These are phyloP conservation scores for Didymella lethalis DNA, from an alignment of 2,329 filamentous ascomycete species.

Conservation along the genomic window DNA sequence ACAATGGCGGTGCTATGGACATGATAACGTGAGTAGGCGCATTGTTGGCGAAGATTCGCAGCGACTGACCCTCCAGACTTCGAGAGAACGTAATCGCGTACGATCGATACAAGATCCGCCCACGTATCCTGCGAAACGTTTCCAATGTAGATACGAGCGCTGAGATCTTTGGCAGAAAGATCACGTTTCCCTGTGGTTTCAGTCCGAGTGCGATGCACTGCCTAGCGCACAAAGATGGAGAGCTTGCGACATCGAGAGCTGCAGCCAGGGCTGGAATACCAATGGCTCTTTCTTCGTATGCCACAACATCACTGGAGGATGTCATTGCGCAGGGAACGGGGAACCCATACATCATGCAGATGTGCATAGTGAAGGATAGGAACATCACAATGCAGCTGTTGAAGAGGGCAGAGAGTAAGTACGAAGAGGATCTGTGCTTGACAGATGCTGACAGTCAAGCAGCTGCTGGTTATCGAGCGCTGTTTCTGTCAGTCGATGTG, in stretches of 20 bases:
- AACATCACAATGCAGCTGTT: conserved; percentile 53
- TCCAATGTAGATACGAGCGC: conserved; percentile 33
- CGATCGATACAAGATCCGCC: conserved; percentile 42
- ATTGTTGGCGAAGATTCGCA: neutral
- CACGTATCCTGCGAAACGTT: conserved; percentile 45
- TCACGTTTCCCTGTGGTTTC: conserved; percentile 49
- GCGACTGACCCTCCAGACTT: conserved; percentile 47
- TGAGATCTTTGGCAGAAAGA: conserved; percentile 45
- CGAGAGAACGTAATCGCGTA: conserved; percentile 46
- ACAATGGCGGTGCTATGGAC: conserved; percentile 27
- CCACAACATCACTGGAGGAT: conserved; percentile 67
- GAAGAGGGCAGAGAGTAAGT: conserved; percentile 54
- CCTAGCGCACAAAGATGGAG: conserved; percentile 70
- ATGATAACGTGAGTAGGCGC: conserved; percentile 20
- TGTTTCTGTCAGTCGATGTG: conserved; percentile 64
- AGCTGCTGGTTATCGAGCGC: conserved; percentile 56
- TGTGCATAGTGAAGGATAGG: conserved; percentile 62
- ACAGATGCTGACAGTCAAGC: neutral
- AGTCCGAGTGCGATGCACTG: conserved; percentile 70
- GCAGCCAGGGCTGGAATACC: conserved; percentile 67
- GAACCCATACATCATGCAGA: conserved; percentile 58
- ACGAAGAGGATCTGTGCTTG: conserved; percentile 6
- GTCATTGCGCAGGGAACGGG: conserved; percentile 61
- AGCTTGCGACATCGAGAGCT: conserved; percentile 66
- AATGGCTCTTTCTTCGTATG: conserved; percentile 66